These are phyloP conservation scores for Ilyonectria mors-panacis DNA, from an alignment of 2,329 filamentous ascomycete genomes.

Conservation along the genomic window DNA sequence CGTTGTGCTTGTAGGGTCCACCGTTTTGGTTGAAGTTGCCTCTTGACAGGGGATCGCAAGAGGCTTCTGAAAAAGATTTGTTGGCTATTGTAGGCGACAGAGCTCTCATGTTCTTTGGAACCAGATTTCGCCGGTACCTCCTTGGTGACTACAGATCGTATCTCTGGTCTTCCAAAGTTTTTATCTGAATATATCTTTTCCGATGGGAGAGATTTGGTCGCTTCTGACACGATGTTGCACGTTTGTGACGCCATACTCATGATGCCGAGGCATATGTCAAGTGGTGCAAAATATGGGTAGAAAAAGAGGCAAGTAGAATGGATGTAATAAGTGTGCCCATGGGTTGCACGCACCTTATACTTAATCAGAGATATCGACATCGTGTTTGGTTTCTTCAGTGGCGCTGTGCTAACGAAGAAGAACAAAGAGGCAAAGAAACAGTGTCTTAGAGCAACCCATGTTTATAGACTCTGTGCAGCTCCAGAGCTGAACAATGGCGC, in stretches of 20 bases:
- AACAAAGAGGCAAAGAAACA: constrained; percentile 3
- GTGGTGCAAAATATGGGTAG: background rate
- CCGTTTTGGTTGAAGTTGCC: no score
- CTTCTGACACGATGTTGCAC: background rate
- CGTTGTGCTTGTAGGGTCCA: constrained; percentile 18
- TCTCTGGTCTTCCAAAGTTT: background rate
- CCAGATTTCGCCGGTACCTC: background rate
- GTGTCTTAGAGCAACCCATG: background rate
- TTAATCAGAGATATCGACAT: no score
- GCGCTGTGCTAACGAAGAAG: no score
- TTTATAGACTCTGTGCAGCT: background rate
- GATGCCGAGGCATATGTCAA: background rate
- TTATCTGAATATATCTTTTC: background rate
- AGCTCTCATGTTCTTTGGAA: background rate
- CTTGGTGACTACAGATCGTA: background rate
- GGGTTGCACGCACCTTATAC: background rate
- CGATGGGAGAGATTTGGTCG: no score
- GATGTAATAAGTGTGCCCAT: background rate
- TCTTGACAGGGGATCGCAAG: background rate
- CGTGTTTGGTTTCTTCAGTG: background rate
- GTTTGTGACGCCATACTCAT: background rate
- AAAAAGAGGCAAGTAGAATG: background rate
- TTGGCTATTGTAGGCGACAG: background rate
- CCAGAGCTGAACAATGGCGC: background rate
- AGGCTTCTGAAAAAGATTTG: background rate